phyloP scores from a whole-genome alignment of 208 protist species.

The Leishmania braziliensis region DNA sequence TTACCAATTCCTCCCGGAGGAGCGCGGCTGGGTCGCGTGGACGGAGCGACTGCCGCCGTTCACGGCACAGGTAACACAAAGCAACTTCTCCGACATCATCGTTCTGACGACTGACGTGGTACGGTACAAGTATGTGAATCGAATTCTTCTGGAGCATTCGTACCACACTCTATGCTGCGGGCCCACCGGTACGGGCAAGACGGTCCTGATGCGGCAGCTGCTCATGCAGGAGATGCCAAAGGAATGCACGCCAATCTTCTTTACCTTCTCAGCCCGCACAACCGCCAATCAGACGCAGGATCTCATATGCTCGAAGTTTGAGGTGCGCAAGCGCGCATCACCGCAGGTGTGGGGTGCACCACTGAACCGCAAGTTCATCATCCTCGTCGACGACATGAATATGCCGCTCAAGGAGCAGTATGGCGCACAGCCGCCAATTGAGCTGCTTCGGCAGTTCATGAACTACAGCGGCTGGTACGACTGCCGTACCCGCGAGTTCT shows the following conservation, averaged over 20 bases:
- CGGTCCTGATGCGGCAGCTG: conserved; percentile 94
- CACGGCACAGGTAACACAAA: conserved; percentile 79
- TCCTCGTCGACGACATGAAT: conserved; percentile 99
- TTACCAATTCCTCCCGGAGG: conserved; percentile 92
- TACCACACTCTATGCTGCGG: conserved; percentile 96
- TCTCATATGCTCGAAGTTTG: conserved; percentile 97
- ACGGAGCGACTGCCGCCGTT: conserved; percentile 88
- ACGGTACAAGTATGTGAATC: conserved; percentile 96
- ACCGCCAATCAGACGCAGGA: conserved; percentile 97
- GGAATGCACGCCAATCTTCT: conserved; percentile 95
- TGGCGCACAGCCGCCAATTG: conserved; percentile 98
- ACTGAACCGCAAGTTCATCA: conserved; percentile 96
- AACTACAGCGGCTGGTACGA: conserved; percentile 98
- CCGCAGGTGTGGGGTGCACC: conserved; percentile 97
- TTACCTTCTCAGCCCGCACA: conserved; percentile 98
- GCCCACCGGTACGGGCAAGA: conserved; percentile 98
- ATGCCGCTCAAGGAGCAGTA: conserved; percentile 98
- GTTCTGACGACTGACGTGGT: conserved; percentile 97
- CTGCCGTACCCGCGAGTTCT: conserved; percentile 93
- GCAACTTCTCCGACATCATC: conserved; percentile 96
- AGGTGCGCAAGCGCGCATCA: conserved; percentile 94
- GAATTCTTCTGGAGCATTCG: conserved; percentile 88
- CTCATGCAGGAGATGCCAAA: conserved; percentile 95
- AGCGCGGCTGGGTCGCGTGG: conserved; percentile 93
- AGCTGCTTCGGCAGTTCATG: conserved; percentile 98